Base-by-base conservation (phyloP, 352 stramenopile genomes). In the Phytophthora pisi region DNA sequence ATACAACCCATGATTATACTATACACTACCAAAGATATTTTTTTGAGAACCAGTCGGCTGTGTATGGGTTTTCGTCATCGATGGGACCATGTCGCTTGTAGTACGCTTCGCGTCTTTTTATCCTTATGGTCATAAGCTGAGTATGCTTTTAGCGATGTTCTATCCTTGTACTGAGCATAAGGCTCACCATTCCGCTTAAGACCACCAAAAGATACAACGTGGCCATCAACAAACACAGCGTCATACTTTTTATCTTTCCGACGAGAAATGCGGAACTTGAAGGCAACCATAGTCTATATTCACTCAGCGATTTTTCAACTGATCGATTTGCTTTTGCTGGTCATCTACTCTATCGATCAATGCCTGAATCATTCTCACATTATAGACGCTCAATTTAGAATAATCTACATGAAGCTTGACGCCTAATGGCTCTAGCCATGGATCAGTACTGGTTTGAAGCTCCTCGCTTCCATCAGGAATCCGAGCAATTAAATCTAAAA, bases 341-440 rank as follows among this genome's bases (percentile, higher is more conserved):
- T n/a, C n/a, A n/a, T n/a, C n/a, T n/a, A n/a, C n/a, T 43, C 36
- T 43, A 16, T 43, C 36, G 4, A 43, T 43, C 36, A 43, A 13
- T 11, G 36, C 31, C 24, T 64, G 57, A 46, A 64, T 64, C 57
- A 64, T 64, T 34, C 46, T 43, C 57, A 64, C 8, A 10, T 61
- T 61, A 52, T 53, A 61, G 1, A n/a, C 54, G 4, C 13, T 16
- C 3, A 61, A 24, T n/a, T 61, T 61, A 4, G 26, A 26, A 45
- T 61, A 61, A 42, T 61, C 54, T 11, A 43, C 54, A 20, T 42
- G 16, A 20, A 61, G 54, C 16, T 61, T 38, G 4, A 61, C 54
- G 5, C 42, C 54, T 7, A 23, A 18, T 15, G 54, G 54, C 28
- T 52, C 40, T 10, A 53, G 11, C 18, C 26, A 52, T 20, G 54